phyloP scores from a whole-genome alignment of 306 rosid genomes.

The Ormosia semicastrata region DNA sequence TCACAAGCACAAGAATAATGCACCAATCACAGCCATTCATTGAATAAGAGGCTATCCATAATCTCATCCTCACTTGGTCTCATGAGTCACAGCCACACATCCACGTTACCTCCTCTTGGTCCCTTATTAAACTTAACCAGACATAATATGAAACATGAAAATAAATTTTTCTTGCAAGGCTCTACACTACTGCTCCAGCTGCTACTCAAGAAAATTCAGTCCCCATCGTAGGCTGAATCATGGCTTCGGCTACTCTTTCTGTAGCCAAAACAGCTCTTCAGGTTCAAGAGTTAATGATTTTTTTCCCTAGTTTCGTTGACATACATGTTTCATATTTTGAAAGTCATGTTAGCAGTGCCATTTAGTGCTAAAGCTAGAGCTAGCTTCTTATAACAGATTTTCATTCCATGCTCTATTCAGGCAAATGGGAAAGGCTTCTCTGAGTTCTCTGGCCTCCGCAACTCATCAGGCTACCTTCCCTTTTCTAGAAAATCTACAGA shows the following conservation, averaged over 20 bases:
- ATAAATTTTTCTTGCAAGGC: neutral
- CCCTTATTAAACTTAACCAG: constrained; percentile 29
- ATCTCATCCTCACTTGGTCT: constrained; percentile 67
- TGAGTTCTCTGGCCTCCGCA: constrained; percentile 83
- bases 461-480: constrained; percentile 58
- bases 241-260: constrained; percentile 95
- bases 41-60: constrained; percentile 66
- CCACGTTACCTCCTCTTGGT: constrained; percentile 22
- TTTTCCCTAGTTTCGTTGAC: neutral
- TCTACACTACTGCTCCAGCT: constrained; percentile 7
- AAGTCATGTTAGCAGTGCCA: neutral
- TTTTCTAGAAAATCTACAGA: constrained; percentile 67
- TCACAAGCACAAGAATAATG: constrained; percentile 23
- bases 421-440: constrained; percentile 71
- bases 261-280: constrained; percentile 89
- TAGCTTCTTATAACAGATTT: neutral
- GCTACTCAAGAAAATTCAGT: constrained; percentile 9
- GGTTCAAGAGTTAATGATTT: constrained; percentile 38
- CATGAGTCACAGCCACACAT: constrained; percentile 55
- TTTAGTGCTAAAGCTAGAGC: neutral
- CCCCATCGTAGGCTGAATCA: constrained; percentile 30
- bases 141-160: constrained; percentile 25
- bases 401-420: constrained; percentile 32
- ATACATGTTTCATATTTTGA: neutral
- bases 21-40: constrained; percentile 64